Conservation (phyloP, 2,329 filamentous ascomycete genomes). For the Gnomoniopsis sp. region DNA sequence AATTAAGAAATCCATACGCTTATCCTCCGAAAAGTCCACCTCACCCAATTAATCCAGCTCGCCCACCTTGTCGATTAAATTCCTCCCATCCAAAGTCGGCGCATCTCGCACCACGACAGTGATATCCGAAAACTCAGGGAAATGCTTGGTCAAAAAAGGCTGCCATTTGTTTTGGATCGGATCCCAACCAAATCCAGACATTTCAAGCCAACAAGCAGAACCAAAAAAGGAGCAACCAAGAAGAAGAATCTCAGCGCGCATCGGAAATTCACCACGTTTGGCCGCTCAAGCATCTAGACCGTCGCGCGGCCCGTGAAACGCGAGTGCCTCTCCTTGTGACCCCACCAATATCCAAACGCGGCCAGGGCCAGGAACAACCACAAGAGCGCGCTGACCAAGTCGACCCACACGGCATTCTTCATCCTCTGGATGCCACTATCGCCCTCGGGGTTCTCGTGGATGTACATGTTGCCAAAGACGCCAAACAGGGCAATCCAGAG, state of each 20-base stretch:
- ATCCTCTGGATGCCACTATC: conserved; percentile 66
- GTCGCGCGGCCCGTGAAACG: conserved; percentile 59
- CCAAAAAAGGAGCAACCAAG: too few species aligned
- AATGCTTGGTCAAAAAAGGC: too few species aligned
- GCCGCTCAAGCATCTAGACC: conserved; percentile 34
- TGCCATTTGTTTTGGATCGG: too few species aligned
- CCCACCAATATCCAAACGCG: conserved; percentile 56
- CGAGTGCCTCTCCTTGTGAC: conserved; percentile 47
- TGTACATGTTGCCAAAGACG: conserved; percentile 77
- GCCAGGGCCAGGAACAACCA: conserved; percentile 66
- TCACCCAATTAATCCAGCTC: neutral
- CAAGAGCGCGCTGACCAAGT: conserved; percentile 69
- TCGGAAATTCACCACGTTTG: conserved; percentile 7
- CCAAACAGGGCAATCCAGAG: conserved; percentile 82
- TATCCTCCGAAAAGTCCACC: neutral
- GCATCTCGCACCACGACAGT: too few species aligned
- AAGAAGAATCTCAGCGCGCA: neutral
- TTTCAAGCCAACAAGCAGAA: too few species aligned
- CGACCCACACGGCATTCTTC: conserved; percentile 85
- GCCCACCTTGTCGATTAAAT: conserved; percentile 23
- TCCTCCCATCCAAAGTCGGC: too few species aligned
- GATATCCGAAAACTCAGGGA: too few species aligned
- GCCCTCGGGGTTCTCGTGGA: conserved; percentile 63
- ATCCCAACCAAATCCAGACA: too few species aligned
- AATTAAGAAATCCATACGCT: conserved; percentile 10